Evolutionary conservation across 1,284 basidiomycete species (phyloP), one percentile per base, ranked within the genome.

Genomic region (Naganishia sp.): DNA sequence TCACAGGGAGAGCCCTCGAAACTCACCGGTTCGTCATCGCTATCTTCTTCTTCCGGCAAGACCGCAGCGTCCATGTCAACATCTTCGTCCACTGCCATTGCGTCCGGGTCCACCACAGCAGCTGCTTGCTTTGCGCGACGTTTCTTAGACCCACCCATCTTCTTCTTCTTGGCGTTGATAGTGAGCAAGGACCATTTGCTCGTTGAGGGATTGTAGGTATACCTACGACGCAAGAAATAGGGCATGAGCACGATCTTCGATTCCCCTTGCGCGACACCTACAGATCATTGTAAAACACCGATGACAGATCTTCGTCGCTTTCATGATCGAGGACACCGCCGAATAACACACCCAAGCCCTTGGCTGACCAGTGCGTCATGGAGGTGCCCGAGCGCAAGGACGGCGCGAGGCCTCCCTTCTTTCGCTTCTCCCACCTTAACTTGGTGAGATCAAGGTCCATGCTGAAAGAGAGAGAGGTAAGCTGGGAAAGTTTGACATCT

Each of bases 241-340:
- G 7, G 25, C 21, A 21, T 15, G 31, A 25, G 23, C 25, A 23
- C 49, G 15, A 15, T 28, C 10, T 39, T 39, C 36, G 7, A 9
- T 39, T 39, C 21, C 21, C 21, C 21, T 21, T 10, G 36, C 36
- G 1, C 13, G 7, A 9, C 36, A 81, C 85, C 65, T 68, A 90
- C 89, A 93, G 70, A 72, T 93, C 91, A 69, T 92, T 91, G 82
- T 88, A 90, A 75, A 94, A 94, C 0, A 88, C 83, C 70, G 88
- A 90, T 68, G 92, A 89, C 72, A 97, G 79, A 1, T 86, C 88
- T 75, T 96, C 94, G 75, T 96, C 94, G 67, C 84, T 87, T 73
- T 96, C 94, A 68, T 92, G 89, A 73, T 97, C 94, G 6, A 88
- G 89, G 0, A 96, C 94, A 6, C 94, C 94, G 15, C 93, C 94